Conservation (phyloP, 352 stramenopile genomes). For the Phytophthora sojae region DNA sequence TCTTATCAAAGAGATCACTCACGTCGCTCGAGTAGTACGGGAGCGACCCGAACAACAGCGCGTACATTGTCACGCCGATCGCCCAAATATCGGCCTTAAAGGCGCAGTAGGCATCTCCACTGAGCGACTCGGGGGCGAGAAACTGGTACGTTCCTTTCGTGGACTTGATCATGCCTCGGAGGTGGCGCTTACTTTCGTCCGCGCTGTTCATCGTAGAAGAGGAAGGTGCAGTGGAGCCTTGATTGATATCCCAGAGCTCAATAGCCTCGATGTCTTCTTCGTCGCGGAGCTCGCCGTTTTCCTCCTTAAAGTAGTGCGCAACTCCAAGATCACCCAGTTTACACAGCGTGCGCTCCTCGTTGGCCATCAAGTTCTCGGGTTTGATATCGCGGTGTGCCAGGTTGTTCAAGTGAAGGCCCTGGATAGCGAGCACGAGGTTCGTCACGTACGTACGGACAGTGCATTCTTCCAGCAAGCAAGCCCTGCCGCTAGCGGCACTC, state of each 20-base stretch:
- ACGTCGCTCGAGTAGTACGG: slow-evolving; percentile 92
- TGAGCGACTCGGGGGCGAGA: slow-evolving; percentile 71
- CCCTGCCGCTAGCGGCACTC: slow-evolving; percentile 37
- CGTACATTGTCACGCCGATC: slow-evolving; percentile 93
- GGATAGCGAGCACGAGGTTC: slow-evolving; percentile 69
- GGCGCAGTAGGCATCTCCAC: slow-evolving; percentile 72
- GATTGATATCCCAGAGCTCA: slow-evolving; percentile 54
- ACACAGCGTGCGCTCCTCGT: slow-evolving; percentile 62
- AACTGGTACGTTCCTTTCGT: slow-evolving; percentile 87
- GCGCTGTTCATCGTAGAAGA: background rate
- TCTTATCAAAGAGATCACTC: slow-evolving; percentile 90
- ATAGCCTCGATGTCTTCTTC: slow-evolving; percentile 59
- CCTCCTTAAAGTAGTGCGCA: slow-evolving; percentile 76
- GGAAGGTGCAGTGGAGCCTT: slow-evolving; percentile 16
- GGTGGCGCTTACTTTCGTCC: slow-evolving; percentile 10
- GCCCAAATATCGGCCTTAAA: slow-evolving; percentile 93
- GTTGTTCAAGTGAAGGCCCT: slow-evolving; percentile 78
- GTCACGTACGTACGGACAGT: slow-evolving; percentile 65
- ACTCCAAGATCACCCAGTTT: slow-evolving; percentile 88
- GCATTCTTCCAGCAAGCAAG: slow-evolving; percentile 51
- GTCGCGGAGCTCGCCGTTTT: slow-evolving; percentile 57
- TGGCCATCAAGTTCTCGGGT: slow-evolving; percentile 80
- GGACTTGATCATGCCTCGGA: slow-evolving; percentile 61
- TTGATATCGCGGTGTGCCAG: slow-evolving; percentile 91
- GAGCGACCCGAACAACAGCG: slow-evolving; percentile 86